phyloP scores from a whole-genome alignment of 192 early-diverging fungal species.

The Thamnidium elegans region DNA sequence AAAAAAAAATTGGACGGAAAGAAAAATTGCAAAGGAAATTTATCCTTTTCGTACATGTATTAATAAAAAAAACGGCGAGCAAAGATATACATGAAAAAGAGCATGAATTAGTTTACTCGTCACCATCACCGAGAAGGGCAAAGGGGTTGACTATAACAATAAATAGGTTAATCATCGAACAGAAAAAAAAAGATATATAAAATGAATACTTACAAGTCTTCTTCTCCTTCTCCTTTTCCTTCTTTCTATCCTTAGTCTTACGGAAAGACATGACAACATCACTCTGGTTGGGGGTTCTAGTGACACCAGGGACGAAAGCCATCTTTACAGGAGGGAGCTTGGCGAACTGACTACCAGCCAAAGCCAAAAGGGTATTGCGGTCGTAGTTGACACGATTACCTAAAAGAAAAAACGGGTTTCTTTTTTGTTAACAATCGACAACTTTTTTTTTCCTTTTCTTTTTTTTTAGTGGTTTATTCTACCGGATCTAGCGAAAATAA shows the following conservation, averaged over 20 bases:
- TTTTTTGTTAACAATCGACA: too few species aligned
- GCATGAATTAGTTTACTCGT: too few species aligned
- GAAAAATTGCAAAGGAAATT: too few species aligned
- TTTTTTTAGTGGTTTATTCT: too few species aligned
- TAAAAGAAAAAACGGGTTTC: too few species aligned
- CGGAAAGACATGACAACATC: slow-evolving; percentile 16
- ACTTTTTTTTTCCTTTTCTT: too few species aligned
- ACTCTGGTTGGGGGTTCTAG: slow-evolving; percentile 28
- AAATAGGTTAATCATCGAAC: background rate
- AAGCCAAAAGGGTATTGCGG: slow-evolving; percentile 55
- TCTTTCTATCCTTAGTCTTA: slow-evolving; percentile 32
- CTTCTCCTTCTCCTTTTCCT: slow-evolving; percentile 27
- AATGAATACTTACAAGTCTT: slow-evolving; percentile 33
- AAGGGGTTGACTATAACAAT: slow-evolving; percentile 9
- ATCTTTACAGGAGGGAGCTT: slow-evolving; percentile 57
- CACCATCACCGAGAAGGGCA: slow-evolving; percentile 2
- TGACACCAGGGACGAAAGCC: slow-evolving; percentile 61
- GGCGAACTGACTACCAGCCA: slow-evolving; percentile 59
- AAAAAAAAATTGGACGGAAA: too few species aligned
- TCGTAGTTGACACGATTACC: slow-evolving; percentile 57
- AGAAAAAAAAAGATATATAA: background rate
- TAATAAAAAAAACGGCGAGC: too few species aligned
- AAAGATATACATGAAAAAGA: too few species aligned
- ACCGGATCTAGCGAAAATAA: too few species aligned
- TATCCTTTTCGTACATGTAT: too few species aligned